Conservation (phyloP, 345 rosid genomes). For the Microthlaspi erraticum region DNA sequence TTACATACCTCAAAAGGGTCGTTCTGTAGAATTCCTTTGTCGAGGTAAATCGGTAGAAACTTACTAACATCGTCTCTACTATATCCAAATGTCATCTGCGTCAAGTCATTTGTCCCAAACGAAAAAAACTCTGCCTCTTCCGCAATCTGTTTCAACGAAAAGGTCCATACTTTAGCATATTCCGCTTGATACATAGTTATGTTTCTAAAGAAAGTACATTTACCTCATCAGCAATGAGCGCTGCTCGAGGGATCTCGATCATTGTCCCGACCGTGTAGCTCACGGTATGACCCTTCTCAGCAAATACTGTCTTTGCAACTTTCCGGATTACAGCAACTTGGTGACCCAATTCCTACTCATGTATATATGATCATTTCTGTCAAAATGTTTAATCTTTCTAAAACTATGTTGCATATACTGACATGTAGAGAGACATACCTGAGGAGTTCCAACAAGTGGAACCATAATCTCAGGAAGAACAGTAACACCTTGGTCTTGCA, state of each 20-base stretch:
- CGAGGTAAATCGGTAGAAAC: slow-evolving; percentile 78
- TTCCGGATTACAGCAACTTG: slow-evolving; percentile 63
- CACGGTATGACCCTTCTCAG: slow-evolving; percentile 64
- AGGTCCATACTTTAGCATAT: not conserved
- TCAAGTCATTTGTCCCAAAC: slow-evolving; percentile 94
- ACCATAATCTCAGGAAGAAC: slow-evolving; percentile 97
- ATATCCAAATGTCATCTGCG: slow-evolving; percentile 94
- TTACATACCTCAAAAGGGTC: slow-evolving; percentile 86
- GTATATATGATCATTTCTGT: not conserved
- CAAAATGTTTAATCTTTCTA: not conserved
- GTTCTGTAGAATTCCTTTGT: slow-evolving; percentile 73
- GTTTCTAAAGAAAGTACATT: not conserved
- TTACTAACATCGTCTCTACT: slow-evolving; percentile 94
- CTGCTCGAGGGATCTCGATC: slow-evolving; percentile 98
- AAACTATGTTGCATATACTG: not conserved
- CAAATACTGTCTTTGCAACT: slow-evolving; percentile 69
- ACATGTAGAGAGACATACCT: slow-evolving; percentile 47
- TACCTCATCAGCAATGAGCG: slow-evolving; percentile 94
- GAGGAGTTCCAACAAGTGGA: slow-evolving; percentile 93
- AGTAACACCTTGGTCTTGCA: slow-evolving; percentile 71
- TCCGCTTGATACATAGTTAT: not conserved
- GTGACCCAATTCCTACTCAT: slow-evolving; percentile 74
- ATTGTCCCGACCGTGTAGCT: slow-evolving; percentile 89
- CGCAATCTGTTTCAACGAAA: slow-evolving; percentile 58
- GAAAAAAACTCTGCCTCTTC: slow-evolving; percentile 93